phyloP scores from a whole-genome alignment of 2,329 filamentous ascomycete genomes.

The Penicillium frequentans region DNA sequence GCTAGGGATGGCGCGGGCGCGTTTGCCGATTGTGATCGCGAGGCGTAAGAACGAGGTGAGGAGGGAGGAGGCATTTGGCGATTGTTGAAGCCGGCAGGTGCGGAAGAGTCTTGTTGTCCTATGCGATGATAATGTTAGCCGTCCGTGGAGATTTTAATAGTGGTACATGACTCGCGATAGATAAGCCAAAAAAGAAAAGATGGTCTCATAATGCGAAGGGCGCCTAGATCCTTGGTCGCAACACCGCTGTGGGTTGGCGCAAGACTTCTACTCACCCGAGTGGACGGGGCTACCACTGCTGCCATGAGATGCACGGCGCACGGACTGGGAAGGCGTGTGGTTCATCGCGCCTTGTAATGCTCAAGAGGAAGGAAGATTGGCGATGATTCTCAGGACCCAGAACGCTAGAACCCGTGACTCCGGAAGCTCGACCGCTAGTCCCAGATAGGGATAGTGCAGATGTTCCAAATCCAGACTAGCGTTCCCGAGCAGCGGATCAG shows the following conservation, averaged over 20 bases:
- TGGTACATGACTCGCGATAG: not conserved
- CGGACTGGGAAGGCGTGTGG: constrained; percentile 32
- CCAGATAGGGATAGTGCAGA: constrained; percentile 21
- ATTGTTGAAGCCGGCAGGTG: constrained; percentile 34
- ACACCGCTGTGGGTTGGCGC: not conserved
- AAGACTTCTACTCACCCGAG: constrained; percentile 34
- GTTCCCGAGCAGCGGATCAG: constrained; percentile 36
- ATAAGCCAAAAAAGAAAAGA: not conserved
- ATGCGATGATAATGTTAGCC: not conserved
- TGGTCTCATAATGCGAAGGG: not conserved
- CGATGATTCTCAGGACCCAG: constrained; percentile 22
- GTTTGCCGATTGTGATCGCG: constrained; percentile 42
- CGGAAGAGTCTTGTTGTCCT: constrained; percentile 35
- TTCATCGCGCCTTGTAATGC: constrained; percentile 33
- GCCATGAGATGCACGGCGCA: constrained; percentile 37
- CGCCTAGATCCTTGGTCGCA: constrained; percentile 3
- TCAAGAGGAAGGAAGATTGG: constrained; percentile 17
- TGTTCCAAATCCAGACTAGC: constrained; percentile 29
- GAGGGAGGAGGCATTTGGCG: constrained; percentile 54
- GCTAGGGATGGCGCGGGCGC: constrained; percentile 40
- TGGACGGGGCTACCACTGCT: constrained; percentile 38
- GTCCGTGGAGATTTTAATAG: not conserved
- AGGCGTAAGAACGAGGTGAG: constrained; percentile 49
- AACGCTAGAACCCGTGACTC: constrained; percentile 37
- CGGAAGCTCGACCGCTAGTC: constrained; percentile 34